A percentile compares a stretch with the other conserved stretches of the same genome.
phyloP scores from a whole-genome alignment of 768 basidiomycete genomes.

The Boletus pseudopeckii region DNA sequence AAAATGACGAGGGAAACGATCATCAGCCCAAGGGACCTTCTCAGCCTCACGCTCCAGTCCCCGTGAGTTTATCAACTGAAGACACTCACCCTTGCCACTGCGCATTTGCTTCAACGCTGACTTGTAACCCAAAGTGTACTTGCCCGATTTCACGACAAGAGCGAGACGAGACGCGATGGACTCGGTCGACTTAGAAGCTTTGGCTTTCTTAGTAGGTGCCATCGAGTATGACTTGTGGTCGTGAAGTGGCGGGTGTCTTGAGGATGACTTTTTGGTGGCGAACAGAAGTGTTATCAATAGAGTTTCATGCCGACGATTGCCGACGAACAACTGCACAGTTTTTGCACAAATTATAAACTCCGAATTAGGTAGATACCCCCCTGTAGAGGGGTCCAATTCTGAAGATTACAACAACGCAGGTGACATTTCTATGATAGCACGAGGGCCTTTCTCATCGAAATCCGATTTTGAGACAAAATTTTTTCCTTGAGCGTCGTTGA shows the following conservation, averaged over 20 bases:
- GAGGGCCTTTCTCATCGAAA: constrained; percentile 70
- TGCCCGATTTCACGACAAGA: constrained; percentile 98
- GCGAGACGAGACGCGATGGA: constrained; percentile 89
- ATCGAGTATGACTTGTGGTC: constrained; percentile 44
- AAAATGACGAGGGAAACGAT: constrained; percentile 24
- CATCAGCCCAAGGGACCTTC: constrained; percentile 93
- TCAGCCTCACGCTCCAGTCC: constrained; percentile 99
- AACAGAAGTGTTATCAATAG: constrained; percentile 2
- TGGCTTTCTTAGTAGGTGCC: constrained; percentile 95
- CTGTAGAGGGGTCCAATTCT: background rate
- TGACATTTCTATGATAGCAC: constrained; percentile 72
- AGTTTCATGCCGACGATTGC: constrained; percentile 16
- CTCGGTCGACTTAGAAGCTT: constrained; percentile 89
- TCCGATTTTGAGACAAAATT: constrained; percentile 80
- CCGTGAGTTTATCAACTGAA: constrained; percentile 49
- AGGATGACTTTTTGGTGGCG: constrained; percentile 10
- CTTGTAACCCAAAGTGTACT: constrained; percentile 97
- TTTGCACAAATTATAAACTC: constrained; percentile 20
- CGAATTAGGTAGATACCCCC: constrained; percentile 13
- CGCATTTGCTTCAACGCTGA: constrained; percentile 98
- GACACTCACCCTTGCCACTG: constrained; percentile 86
- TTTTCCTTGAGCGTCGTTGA: constrained; percentile 62
- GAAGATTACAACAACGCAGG: constrained; percentile 57
- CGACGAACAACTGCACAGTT: constrained; percentile 32
- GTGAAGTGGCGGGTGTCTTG: constrained; percentile 15